Percentiles rank a stretch among this genome's conserved stretches.
phyloP scores from a whole-genome alignment of 208 protist genomes.

The Crithidia bombi region DNA sequence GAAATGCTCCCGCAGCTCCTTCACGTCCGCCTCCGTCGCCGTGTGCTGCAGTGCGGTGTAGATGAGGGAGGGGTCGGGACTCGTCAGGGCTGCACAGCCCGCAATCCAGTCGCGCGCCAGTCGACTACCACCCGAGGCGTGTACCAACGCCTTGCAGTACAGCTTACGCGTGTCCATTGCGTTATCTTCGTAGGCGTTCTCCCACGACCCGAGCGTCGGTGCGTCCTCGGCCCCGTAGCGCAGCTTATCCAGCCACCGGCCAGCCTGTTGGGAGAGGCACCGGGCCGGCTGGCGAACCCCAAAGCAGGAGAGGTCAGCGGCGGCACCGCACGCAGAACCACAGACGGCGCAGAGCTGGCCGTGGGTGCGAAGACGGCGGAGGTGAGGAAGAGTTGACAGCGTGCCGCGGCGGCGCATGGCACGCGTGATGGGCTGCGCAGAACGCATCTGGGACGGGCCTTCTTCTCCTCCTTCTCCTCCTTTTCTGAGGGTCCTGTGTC shows the following conservation, averaged over 20 bases:
- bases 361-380: slow-evolving; percentile 1
- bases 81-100: slow-evolving; percentile 58
- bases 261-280: slow-evolving; percentile 37
- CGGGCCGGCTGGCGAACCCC: slow-evolving; percentile 1
- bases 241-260: slow-evolving; percentile 52
- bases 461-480: no score
- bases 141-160: slow-evolving; percentile 85
- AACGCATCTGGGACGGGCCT: no score
- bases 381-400: neutral
- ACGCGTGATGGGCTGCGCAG: neutral
- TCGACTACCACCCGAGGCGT: slow-evolving; percentile 66
- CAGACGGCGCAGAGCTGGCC: neutral
- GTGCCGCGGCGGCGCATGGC: neutral
- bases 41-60: slow-evolving; percentile 73
- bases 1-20: slow-evolving; percentile 53
- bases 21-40: slow-evolving; percentile 59
- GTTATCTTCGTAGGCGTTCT: slow-evolving; percentile 34
- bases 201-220: slow-evolving; percentile 56
- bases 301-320: no score
- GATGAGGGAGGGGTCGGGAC: slow-evolving; percentile 53
- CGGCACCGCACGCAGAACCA: neutral
- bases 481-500: no score
- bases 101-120: slow-evolving; percentile 82
- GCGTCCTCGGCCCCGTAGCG: slow-evolving; percentile 57
- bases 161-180: slow-evolving; percentile 56